These are phyloP conservation scores for Mucor saturninus DNA, from an alignment of 371 early-diverging fungal genomes.

Conservation along the genomic window DNA sequence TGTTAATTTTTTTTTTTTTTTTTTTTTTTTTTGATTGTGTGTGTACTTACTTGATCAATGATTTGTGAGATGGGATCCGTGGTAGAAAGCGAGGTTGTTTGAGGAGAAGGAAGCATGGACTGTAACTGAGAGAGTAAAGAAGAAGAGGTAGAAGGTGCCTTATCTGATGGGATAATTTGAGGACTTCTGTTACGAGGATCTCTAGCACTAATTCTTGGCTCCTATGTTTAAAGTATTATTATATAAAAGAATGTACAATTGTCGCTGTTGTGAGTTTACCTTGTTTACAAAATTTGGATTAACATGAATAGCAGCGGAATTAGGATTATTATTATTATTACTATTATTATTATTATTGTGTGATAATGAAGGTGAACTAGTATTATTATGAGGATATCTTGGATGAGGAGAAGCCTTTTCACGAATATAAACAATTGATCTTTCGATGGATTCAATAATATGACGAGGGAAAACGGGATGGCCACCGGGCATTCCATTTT, in stretches of 20 bases:
- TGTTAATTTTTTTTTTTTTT: background rate
- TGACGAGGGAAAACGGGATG: conserved; percentile 65
- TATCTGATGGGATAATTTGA: conserved; percentile 9
- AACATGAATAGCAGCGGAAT: conserved; percentile 52
- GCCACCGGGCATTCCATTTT: conserved; percentile 67
- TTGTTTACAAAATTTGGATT: conserved; percentile 65
- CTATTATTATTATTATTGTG: conserved; percentile 6
- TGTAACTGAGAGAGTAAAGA: conserved; percentile 33
- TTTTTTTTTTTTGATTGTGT: background rate
- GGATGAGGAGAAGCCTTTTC: conserved; percentile 25
- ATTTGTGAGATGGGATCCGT: conserved; percentile 35
- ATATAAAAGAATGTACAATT: background rate
- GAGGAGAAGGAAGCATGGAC: conserved; percentile 25
- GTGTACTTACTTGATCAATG: conserved; percentile 34
- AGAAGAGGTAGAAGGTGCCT: conserved; percentile 15
- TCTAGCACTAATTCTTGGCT: conserved; percentile 14
- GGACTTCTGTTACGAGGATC: conserved; percentile 33
- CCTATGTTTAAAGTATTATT: background rate
- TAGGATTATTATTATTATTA: conserved; percentile 6
- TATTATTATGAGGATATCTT: conserved; percentile 28
- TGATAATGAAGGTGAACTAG: background rate
- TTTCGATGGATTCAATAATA: conserved; percentile 62
- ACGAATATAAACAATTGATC: conserved; percentile 49
- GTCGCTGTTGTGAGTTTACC: conserved; percentile 38
- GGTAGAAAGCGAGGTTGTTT: background rate